Conservation (phyloP, 2,329 filamentous ascomycete genomes). For the Colletotrichum lentis region DNA sequence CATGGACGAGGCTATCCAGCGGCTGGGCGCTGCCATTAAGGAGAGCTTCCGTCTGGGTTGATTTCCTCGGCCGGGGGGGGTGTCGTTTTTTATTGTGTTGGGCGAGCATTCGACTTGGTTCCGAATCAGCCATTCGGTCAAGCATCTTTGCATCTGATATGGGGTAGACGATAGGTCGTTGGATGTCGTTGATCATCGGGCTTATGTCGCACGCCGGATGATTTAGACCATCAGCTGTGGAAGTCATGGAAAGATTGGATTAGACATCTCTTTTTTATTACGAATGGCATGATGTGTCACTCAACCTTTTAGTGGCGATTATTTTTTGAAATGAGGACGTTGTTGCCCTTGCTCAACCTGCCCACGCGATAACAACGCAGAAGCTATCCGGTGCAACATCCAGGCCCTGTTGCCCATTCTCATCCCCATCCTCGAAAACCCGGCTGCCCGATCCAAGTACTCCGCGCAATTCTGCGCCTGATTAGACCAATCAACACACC, state of each 20-base stretch:
- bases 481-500: not conserved
- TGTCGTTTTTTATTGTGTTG: not conserved
- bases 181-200: not conserved
- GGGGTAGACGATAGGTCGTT: not conserved
- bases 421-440: not conserved
- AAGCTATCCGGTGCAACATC: not conserved
- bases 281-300: not conserved
- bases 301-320: not conserved
- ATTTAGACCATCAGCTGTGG: not conserved
- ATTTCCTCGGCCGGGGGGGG: not conserved
- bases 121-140: not conserved
- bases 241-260: not conserved
- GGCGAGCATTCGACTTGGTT: not conserved
- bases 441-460: not conserved
- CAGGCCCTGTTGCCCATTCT: too few species aligned
- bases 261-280: not conserved
- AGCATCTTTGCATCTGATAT: not conserved
- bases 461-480: not conserved
- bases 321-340: not conserved
- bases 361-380: not conserved
- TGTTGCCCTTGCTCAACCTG: too few species aligned
- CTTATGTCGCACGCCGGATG: not conserved
- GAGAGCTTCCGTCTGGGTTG: slow-evolving; percentile 57
- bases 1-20: slow-evolving; percentile 75
- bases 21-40: slow-evolving; percentile 79